phyloP scores from a whole-genome alignment of 768 basidiomycete genomes.

The Austroboletus eburneus region DNA sequence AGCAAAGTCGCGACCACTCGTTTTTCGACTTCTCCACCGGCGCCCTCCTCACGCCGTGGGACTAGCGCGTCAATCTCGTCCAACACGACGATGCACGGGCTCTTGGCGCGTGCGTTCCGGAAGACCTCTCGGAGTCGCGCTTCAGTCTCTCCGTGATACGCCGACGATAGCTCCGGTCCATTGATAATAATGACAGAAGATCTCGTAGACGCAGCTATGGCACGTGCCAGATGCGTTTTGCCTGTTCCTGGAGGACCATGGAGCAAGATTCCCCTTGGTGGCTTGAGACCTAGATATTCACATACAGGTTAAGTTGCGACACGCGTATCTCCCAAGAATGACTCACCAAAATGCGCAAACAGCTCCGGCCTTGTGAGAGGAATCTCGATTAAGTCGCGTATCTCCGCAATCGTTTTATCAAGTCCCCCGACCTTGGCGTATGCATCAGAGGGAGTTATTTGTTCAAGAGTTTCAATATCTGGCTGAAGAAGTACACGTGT shows the following conservation, averaged over 20 bases:
- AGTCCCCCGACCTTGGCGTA: constrained; percentile 87
- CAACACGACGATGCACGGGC: constrained; percentile 90
- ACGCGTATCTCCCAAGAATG: not conserved
- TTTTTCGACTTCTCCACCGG: constrained; percentile 93
- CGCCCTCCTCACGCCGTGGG: constrained; percentile 83
- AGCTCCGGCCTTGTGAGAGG: constrained; percentile 80
- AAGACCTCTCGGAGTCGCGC: constrained; percentile 87
- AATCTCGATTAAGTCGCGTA: constrained; percentile 81
- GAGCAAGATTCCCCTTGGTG: constrained; percentile 91
- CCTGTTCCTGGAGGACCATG: constrained; percentile 98
- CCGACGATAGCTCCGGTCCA: constrained; percentile 91
- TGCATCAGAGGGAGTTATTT: constrained; percentile 45
- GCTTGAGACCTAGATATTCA: constrained; percentile 67
- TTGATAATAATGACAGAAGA: constrained; percentile 92
- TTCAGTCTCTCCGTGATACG: constrained; percentile 97
- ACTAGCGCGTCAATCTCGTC: constrained; percentile 97
- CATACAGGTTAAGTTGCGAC: constrained; percentile 14
- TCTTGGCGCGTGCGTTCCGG: constrained; percentile 70
- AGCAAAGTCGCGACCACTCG: constrained; percentile 93
- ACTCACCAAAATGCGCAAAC: constrained; percentile 68
- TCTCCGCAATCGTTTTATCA: constrained; percentile 79
- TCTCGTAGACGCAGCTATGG: constrained; percentile 83
- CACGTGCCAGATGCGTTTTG: constrained; percentile 93
- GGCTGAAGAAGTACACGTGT: constrained; percentile 30
- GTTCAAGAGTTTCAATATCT: constrained; percentile 46